These are phyloP conservation scores for Modicella reniformis DNA, from an alignment of 371 early-diverging fungal genomes.

Conservation along the genomic window DNA sequence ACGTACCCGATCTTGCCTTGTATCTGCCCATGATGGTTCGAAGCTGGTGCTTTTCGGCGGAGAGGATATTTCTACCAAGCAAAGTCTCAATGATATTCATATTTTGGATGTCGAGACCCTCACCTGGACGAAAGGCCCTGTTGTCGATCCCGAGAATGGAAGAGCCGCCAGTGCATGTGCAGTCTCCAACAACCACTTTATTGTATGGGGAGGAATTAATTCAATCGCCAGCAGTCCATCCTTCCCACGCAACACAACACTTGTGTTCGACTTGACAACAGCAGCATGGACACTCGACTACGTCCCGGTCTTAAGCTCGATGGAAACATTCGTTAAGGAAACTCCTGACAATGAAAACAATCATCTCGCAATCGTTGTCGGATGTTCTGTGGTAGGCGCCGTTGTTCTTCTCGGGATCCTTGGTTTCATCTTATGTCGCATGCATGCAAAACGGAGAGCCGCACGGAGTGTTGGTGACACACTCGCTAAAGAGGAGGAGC, in stretches of 20 bases:
- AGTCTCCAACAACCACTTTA: constrained; percentile 8
- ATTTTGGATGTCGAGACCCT: constrained; percentile 7
- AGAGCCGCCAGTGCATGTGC: constrained; percentile 3
- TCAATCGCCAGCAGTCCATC: background rate
- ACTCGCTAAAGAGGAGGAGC: background rate
- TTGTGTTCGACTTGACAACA: background rate
- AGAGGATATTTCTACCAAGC: background rate
- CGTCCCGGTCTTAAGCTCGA: background rate
- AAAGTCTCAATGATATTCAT: constrained; percentile 1
- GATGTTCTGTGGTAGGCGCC: background rate
- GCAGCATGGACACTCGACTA: constrained; percentile 6
- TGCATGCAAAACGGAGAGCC: background rate
- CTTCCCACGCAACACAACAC: background rate
- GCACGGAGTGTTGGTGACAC: background rate
- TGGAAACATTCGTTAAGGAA: too few species aligned
- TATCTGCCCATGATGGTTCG: background rate
- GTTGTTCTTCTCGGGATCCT: background rate
- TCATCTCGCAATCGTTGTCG: background rate
- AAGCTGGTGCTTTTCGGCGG: constrained; percentile 23
- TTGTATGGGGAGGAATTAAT: constrained; percentile 10
- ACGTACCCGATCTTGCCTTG: constrained; percentile 3
- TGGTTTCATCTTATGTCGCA: background rate
- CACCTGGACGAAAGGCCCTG: constrained; percentile 11
- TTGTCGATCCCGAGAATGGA: background rate
- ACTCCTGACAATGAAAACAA: too few species aligned